Percentiles rank a stretch among this genome's conserved stretches.
These are phyloP conservation scores for Cichorium intybus DNA, from an alignment of 140 eudicot genomes.

Conservation along the genomic window DNA sequence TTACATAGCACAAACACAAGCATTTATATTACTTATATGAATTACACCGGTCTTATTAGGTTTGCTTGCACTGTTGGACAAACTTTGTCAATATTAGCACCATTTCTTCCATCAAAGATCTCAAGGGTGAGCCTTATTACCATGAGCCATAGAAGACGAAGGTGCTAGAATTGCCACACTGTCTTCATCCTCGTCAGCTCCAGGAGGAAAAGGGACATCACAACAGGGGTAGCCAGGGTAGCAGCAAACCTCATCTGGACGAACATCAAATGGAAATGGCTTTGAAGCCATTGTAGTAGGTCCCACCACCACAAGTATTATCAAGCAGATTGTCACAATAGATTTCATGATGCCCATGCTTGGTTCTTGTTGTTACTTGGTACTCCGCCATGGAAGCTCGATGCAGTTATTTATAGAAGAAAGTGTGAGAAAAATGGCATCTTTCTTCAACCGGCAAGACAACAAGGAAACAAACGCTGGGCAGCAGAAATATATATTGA, in stretches of 20 bases:
- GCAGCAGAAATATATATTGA: too few species aligned
- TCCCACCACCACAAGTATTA: slow-evolving; percentile 25
- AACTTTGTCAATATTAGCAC: not conserved
- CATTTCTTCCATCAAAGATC: slow-evolving; percentile 22
- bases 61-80: not conserved
- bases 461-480: not conserved
- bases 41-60: not conserved
- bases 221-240: slow-evolving; percentile 40
- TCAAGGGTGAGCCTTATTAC: slow-evolving; percentile 15
- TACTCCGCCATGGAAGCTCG: not conserved
- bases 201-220: slow-evolving; percentile 28
- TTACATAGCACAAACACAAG: not conserved
- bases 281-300: slow-evolving; percentile 28
- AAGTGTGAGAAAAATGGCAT: slow-evolving; percentile 9
- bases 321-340: slow-evolving; percentile 16
- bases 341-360: slow-evolving; percentile 20
- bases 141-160: slow-evolving; percentile 9
- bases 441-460: slow-evolving; percentile 13
- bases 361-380: not conserved
- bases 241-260: slow-evolving; percentile 37
- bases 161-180: not conserved
- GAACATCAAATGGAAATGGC: slow-evolving; percentile 28
- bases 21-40: not conserved
- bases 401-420: slow-evolving; percentile 14
- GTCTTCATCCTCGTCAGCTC: slow-evolving; percentile 1